Evolutionary conservation across 2,329 filamentous ascomycete genomes (phyloP).

Genomic region (Colletotrichum limetticola): DNA sequence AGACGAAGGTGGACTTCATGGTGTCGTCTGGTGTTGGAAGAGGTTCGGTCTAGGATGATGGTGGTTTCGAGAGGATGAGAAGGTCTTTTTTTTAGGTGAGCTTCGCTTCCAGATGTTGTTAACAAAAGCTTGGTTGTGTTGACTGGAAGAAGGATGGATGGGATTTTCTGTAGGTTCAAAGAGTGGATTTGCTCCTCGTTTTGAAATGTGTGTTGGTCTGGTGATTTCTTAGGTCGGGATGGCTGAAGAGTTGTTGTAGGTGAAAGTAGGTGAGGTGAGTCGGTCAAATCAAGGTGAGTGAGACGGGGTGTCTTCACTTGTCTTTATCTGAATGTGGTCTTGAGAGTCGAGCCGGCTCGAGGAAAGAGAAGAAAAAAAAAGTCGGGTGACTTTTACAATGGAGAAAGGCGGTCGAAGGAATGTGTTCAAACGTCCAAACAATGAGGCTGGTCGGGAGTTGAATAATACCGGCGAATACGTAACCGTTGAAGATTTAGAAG

Average conservation of each 20-base stretch:
- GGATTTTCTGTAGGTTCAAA: conserved; percentile 6
- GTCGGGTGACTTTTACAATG: conserved; percentile 17
- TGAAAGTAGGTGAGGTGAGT: conserved; percentile 31
- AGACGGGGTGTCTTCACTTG: conserved; percentile 20
- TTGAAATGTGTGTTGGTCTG: conserved; percentile 1
- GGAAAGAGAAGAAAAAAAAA: conserved; percentile 7
- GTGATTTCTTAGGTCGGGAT: conserved; percentile 2
- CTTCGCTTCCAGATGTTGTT: background rate
- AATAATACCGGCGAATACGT: conserved; percentile 14
- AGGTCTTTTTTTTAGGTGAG: background rate
- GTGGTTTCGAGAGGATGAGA: background rate
- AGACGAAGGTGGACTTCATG: conserved; percentile 38
- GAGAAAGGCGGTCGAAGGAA: conserved; percentile 25
- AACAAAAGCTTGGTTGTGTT: conserved; percentile 13
- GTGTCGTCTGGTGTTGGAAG: conserved; percentile 36
- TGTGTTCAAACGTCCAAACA: conserved; percentile 28
- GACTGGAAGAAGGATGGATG: background rate
- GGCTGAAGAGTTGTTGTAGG: conserved; percentile 2
- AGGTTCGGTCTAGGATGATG: background rate
- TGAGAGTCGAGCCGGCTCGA: conserved; percentile 19
- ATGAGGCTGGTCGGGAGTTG: conserved; percentile 27
- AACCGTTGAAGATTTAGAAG: conserved; percentile 24
- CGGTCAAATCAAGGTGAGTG: conserved; percentile 30
- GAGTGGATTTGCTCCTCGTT: conserved; percentile 30
- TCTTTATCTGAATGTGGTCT: conserved; percentile 22